Evolutionary conservation across 2,329 filamentous ascomycete genomes (phyloP), one percentile per base, ranked within the genome.

Genomic region (Fusarium sp.): DNA sequence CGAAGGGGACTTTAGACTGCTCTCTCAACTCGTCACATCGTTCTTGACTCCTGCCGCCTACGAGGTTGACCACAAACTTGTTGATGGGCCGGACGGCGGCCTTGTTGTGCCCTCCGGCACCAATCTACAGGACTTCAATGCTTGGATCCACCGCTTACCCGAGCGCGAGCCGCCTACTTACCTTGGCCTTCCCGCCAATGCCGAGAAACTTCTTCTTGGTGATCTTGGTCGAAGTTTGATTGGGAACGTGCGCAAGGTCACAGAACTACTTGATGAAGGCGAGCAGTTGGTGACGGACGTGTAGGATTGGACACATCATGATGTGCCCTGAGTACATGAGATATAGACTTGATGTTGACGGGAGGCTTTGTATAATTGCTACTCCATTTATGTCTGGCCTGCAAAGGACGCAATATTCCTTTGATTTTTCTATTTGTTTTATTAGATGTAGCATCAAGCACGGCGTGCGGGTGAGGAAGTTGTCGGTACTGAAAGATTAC

Each of bases 121-220:
- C 3, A 91, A 90, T 55, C 90, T 98, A 80, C 90, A 92, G 72
- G 94, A 97, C 79, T 98, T 98, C 81, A 92, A 93, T 83, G 88
- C 89, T 42, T 99, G 97, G 97, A 94, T 99, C 70, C 94, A 97
- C 78, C 90, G 90, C 69, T 86, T 99, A 70, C 96, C 96, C 0
- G 96, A 99, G 87, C 91, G 96, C 78, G 96, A 99, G 83, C 97
- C 97, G 34, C 96, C 96, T 9, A 98, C 95, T 2, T 99, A 98
- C 81, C 87, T 99, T 22, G 97, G 96, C 28, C 84, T 99, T 75
- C 96, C 96, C 41, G 94, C 94, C 34, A 98, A 99, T 81, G 96
- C 96, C 26, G 96, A 99, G 90, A 99, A 98, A 84, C 82, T 99
- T 80, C 83, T 99, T 77, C 88, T 99, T 38, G 94, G 98, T 20